Conservation (phyloP, 2,329 filamentous ascomycete genomes). For the Escovopsis sp. region DNA sequence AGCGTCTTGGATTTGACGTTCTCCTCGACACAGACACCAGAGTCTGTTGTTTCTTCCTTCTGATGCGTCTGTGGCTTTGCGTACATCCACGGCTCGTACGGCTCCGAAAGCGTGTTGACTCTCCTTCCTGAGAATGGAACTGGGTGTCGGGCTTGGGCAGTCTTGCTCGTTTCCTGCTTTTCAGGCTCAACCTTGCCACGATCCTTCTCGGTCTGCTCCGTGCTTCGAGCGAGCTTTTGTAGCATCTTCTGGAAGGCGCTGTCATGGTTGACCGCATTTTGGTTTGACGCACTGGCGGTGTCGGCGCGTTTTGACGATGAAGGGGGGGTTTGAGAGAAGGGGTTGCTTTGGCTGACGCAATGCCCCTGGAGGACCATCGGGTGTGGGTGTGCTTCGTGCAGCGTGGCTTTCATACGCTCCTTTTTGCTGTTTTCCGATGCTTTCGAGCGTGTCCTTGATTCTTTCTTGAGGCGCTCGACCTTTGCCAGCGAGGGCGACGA, state of each 20-base stretch:
- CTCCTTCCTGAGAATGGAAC: background rate
- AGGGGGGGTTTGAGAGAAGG: no score
- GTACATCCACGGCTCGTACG: background rate
- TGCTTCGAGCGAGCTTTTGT: conserved; percentile 10
- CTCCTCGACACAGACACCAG: conserved; percentile 6
- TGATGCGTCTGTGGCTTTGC: background rate
- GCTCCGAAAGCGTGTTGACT: background rate
- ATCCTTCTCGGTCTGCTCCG: background rate
- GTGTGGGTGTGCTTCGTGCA: conserved; percentile 4
- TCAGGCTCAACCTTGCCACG: background rate
- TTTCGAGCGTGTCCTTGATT: background rate
- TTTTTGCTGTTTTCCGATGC: conserved; percentile 2
- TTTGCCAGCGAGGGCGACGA: conserved; percentile 1
- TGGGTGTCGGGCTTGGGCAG: background rate
- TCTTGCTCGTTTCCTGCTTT: background rate
- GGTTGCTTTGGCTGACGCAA: background rate
- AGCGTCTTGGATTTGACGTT: conserved; percentile 8
- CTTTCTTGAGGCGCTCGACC: conserved; percentile 1
- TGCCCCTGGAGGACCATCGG: conserved; percentile 1
- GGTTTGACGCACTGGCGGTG: no score
- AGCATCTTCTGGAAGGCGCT: conserved; percentile 15
- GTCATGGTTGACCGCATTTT: background rate
- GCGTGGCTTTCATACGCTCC: conserved; percentile 4
- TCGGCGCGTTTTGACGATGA: no score
- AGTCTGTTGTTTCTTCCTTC: conserved; percentile 9